Conservation (phyloP, 495 filamentous ascomycete species). For the Penicillium dipodomyicola region DNA sequence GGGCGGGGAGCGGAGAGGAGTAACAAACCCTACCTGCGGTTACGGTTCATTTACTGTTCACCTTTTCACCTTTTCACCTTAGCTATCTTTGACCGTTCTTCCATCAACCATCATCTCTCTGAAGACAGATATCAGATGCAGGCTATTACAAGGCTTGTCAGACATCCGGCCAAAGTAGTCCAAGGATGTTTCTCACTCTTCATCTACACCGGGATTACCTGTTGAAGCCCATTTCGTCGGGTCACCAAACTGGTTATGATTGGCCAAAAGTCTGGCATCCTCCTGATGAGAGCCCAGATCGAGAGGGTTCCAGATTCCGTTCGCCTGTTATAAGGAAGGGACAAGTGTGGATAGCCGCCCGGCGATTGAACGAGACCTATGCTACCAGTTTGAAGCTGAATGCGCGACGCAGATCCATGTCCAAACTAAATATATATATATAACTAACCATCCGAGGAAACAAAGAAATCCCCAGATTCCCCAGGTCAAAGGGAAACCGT, state of each 20-base stretch:
- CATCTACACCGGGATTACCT: background rate
- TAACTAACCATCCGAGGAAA: background rate
- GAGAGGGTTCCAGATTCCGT: background rate
- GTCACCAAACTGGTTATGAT: background rate
- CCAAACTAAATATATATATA: too few relatives aligned
- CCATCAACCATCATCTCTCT: too few relatives aligned
- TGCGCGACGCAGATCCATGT: background rate
- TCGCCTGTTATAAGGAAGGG: background rate
- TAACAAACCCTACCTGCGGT: too few relatives aligned
- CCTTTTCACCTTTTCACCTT: too few relatives aligned
- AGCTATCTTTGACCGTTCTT: too few relatives aligned
- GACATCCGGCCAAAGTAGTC: background rate
- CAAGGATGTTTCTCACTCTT: background rate
- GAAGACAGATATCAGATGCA: background rate
- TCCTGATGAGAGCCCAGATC: background rate
- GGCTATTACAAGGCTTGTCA: background rate
- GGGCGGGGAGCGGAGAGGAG: too few relatives aligned
- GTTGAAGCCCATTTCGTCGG: background rate
- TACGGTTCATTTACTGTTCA: too few relatives aligned
- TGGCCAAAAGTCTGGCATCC: background rate
- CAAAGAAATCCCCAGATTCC: background rate
- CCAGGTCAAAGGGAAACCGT: background rate
- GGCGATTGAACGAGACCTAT: background rate
- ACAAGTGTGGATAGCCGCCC: background rate
- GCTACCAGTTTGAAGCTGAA: background rate